phyloP scores from a whole-genome alignment of 805 yeast species.

The Yarrowia keelungensis region DNA sequence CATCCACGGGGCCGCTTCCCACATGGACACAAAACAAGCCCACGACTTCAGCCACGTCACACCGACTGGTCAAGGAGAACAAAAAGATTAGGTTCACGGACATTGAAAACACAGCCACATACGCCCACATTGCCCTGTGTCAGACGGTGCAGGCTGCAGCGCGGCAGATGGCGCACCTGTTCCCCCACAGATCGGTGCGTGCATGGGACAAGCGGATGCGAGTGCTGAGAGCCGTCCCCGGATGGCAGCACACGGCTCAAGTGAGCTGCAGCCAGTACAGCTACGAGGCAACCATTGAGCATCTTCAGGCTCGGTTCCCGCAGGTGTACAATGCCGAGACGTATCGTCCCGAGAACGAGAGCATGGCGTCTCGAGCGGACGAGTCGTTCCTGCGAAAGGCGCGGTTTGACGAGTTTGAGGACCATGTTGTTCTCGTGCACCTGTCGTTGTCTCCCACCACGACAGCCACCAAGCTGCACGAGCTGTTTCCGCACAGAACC shows the following conservation, averaged over 20 bases:
- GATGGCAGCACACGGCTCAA: conserved; percentile 25
- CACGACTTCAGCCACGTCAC: not conserved
- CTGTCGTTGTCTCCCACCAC: conserved; percentile 26
- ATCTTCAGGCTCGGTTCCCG: conserved; percentile 19
- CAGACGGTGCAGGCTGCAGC: conserved; percentile 37
- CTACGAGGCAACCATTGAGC: conserved; percentile 11
- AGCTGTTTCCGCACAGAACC: conserved; percentile 31
- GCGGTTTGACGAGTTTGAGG: conserved; percentile 29
- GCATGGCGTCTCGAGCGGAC: conserved; percentile 12
- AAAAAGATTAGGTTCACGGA: conserved; percentile 26
- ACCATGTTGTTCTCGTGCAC: conserved; percentile 10
- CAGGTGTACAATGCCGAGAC: conserved; percentile 15
- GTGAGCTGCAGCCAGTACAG: not conserved
- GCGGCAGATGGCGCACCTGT: conserved; percentile 34
- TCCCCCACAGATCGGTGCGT: conserved; percentile 32
- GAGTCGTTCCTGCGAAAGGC: conserved; percentile 34
- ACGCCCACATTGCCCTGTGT: conserved; percentile 22
- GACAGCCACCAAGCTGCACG: conserved; percentile 32
- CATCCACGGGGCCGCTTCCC: not conserved
- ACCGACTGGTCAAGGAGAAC: conserved; percentile 32
- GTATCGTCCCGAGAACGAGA: conserved; percentile 7
- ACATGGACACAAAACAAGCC: conserved; percentile 25
- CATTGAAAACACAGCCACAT: conserved; percentile 23
- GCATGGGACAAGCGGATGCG: conserved; percentile 38
- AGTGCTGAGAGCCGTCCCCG: conserved; percentile 7